phyloP scores from a whole-genome alignment of 2,329 filamentous ascomycete species.

The Fusarium gaditjirri region DNA sequence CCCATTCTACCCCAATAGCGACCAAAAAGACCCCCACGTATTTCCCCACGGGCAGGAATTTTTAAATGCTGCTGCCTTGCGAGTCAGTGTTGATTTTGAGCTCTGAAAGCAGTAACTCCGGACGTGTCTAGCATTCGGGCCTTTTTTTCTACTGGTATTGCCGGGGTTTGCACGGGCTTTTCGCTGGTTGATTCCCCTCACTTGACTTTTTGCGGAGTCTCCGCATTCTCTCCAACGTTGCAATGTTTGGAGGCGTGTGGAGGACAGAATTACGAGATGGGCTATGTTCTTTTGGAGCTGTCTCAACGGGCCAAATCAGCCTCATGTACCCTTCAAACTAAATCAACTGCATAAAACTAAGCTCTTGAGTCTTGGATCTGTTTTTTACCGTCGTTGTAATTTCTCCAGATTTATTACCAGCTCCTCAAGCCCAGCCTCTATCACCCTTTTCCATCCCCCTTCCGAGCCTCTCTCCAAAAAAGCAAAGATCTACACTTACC shows the following conservation, averaged over 20 bases:
- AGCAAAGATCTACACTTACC: constrained; percentile 16
- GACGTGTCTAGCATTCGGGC: constrained; percentile 10
- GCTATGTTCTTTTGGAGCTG: not conserved
- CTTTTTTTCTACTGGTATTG: not conserved
- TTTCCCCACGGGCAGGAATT: constrained; percentile 25
- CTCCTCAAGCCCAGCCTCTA: not conserved
- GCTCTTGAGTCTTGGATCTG: no score
- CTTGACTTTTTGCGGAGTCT: constrained; percentile 31
- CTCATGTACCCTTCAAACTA: no score
- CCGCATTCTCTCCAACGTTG: constrained; percentile 36
- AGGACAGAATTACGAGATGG: not conserved
- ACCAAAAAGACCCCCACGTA: not conserved
- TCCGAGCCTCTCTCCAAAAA: not conserved
- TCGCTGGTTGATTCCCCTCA: constrained; percentile 1
- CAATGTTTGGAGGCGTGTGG: not conserved
- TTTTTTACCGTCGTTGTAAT: no score
- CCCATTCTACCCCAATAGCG: not conserved
- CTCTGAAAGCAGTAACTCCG: not conserved
- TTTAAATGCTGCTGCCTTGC: constrained; percentile 8
- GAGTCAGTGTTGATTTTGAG: not conserved
- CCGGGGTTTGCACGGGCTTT: constrained; percentile 11
- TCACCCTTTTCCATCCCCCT: not conserved
- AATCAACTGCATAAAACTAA: no score
- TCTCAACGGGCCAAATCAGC: no score
- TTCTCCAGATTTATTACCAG: no score